Conservation (phyloP, 177 flowering plant species). For the Vitis hybrid region DNA sequence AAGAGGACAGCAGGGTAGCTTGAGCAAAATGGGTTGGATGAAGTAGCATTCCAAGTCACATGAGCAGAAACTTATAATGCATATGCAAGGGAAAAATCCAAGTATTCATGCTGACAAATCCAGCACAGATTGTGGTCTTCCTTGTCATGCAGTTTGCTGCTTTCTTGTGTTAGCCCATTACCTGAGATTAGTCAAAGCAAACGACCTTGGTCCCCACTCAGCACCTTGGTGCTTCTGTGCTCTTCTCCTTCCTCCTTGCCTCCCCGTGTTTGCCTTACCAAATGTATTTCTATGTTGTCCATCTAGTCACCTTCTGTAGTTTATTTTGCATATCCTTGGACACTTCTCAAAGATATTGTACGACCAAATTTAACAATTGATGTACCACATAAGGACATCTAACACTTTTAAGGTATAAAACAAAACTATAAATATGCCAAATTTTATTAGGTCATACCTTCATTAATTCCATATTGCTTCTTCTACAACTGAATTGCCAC, state of each 20-base stretch:
- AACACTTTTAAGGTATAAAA: neutral
- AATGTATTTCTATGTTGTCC: no score
- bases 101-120: no score
- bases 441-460: neutral
- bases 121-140: no score
- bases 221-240: neutral
- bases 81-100: no score
- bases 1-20: no score
- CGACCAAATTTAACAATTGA: neutral
- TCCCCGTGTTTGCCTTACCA: neutral
- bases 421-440: neutral
- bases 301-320: no score
- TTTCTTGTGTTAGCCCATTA: no score
- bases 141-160: no score
- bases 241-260: neutral
- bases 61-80: no score
- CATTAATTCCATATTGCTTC: neutral
- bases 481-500: neutral
- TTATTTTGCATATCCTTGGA: neutral
- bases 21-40: no score
- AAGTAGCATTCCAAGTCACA: no score
- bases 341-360: neutral
- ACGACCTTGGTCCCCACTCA: neutral
- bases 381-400: neutral
- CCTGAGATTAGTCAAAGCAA: neutral